Evolutionary conservation across 2,329 filamentous ascomycete genomes (phyloP), one percentile per base, ranked within the genome.

Genomic region (Ascochyta fabae): DNA sequence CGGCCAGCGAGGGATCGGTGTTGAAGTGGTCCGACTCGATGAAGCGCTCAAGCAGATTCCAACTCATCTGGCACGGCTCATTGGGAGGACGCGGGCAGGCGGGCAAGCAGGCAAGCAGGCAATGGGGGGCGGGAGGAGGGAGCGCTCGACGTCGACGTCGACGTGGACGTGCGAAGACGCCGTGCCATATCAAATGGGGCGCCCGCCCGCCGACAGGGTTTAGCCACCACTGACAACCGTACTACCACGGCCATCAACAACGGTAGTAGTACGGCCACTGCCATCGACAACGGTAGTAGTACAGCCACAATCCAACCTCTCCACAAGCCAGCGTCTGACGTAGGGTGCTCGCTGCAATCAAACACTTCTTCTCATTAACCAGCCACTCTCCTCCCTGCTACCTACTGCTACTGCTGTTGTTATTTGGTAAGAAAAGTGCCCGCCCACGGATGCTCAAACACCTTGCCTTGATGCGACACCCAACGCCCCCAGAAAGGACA

Each of bases 11-110:
- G 62, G 91, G 90, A 79, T 94, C 89, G 80, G 90, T 88, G 82
- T 93, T 94, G 84, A 95, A 95, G 82, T 95, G 90, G 83, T 95
- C 91, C 81, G 89, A 92, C 84, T 94, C 90, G 82, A 95, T 87
- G 86, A 94, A 93, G 79, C 91, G 87, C 83, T 91, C 89, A 76
- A 95, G 85, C 81, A 95, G 83, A 82, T 93, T 89, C 90, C 90
- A 94, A 80, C 79, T 81, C 80, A 82, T 82, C 71, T 69, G 72
- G 71, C 68, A 69, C 72, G 71, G 70, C 64, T 73, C 72, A 75
- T 75, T 73, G 70, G 70, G 69, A 31, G 29, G 10, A 12, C 10
- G 29, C 29, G 12, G 29, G 29, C 29, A 31, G 9, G 27, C 27
- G 9, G 9, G 7, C 27, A 10, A 9, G 27, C 27, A 29, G 27